Evolutionary conservation across 805 yeast species (phyloP), one percentile per base, ranked within the genome.

Genomic region (Starmerella asiatica): DNA sequence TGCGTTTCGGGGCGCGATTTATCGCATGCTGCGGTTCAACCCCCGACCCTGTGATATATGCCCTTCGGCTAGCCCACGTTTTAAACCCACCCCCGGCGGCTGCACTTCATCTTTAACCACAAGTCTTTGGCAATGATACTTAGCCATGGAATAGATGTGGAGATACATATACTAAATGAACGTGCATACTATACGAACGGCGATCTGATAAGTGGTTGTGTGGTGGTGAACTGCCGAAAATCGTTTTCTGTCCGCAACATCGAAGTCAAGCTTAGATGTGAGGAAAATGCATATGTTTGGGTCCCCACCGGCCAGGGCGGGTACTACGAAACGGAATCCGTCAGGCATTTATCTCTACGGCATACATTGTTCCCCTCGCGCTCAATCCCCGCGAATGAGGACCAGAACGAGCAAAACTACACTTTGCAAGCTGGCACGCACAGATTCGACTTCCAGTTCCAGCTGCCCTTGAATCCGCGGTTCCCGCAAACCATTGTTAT

Each of bases 231-330:
- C 12, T 28, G 29, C 26, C 3, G 17, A 9, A 41, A 42, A 20
- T 30, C 51, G 7, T 21, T 40, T 15, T 36, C 32, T 11, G 40
- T 41, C 17, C 46, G 26, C 16, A 29, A 40, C 14, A 47, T 48
- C 27, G 48, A 44, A 27, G 21, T 43, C 20, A 48, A 39, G 21
- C 38, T 48, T 21, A 36, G 50, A 2, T 48, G 52, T 34, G 52
- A 48, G 33, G 52, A 48, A 27, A 37, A 31, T 23, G 52, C 52
- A 8, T 17, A 30, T 16, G 51, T 48, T 3, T 43, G 47, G 50
- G 50, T 48, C 12, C 44, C 50, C 8, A 45, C 38, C 18, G 38
- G 45, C 14, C 50, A 48, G 17, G 52, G 52, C 9, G 46, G 50
- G 17, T 38, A 48, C 32, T 41, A 33, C 29, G 48, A 40, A 11